A percentile compares a stretch with the other conserved stretches of the same genome.
phyloP scores from a whole-genome alignment of 2,329 filamentous ascomycete genomes.

The Aphanoascus verrucosus region DNA sequence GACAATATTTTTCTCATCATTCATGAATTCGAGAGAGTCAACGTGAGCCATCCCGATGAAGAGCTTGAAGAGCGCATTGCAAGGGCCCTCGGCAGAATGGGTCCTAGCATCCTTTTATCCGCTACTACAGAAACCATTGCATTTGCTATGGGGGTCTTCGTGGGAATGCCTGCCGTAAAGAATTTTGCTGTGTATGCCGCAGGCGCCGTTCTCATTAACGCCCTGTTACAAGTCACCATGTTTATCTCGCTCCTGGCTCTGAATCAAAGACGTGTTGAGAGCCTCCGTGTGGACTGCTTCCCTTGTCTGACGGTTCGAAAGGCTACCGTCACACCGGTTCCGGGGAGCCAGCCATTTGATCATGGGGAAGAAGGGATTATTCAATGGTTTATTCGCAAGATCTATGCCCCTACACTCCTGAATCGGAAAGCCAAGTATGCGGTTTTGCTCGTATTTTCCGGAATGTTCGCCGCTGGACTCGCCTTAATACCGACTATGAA shows the following conservation, averaged over 20 bases:
- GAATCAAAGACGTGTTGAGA: constrained; percentile 85
- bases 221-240: constrained; percentile 91
- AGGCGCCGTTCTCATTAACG: constrained; percentile 93
- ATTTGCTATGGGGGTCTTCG: constrained; percentile 83
- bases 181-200: constrained; percentile 97
- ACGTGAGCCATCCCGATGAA: constrained; percentile 80
- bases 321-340: constrained; percentile 55
- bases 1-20: constrained; percentile 99
- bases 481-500: constrained; percentile 75
- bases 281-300: constrained; percentile 79
- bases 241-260: constrained; percentile 85
- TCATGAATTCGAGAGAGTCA: constrained; percentile 93
- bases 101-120: constrained; percentile 89
- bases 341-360: constrained; percentile 57
- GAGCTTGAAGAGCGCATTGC: constrained; percentile 77
- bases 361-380: constrained; percentile 72
- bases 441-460: constrained; percentile 72
- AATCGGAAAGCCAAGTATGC: constrained; percentile 67
- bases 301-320: constrained; percentile 76
- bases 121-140: constrained; percentile 90
- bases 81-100: constrained; percentile 86
- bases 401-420: constrained; percentile 73
- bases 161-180: constrained; percentile 93
- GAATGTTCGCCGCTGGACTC: constrained; percentile 72
- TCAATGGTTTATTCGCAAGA: constrained; percentile 80